phyloP scores from a whole-genome alignment of 2,329 filamentous ascomycete species.

The Tympanopsis confertula region DNA sequence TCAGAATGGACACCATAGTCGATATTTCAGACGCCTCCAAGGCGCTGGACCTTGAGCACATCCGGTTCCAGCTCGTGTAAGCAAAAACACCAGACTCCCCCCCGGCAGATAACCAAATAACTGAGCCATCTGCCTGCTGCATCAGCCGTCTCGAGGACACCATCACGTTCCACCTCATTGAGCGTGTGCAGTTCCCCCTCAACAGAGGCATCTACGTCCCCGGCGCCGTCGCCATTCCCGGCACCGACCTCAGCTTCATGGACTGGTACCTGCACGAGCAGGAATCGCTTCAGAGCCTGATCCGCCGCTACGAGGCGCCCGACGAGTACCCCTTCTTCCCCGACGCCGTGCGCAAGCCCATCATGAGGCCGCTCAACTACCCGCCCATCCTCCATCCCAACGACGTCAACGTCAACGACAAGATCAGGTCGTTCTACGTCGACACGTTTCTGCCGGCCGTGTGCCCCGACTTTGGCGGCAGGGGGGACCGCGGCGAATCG shows the following conservation, averaged over 20 bases:
- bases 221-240: conserved; percentile 68
- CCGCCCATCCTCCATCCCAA: conserved; percentile 80
- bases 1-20: conserved; percentile 75
- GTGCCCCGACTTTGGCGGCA: conserved; percentile 63
- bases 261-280: conserved; percentile 90
- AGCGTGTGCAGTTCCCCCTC: conserved; percentile 92
- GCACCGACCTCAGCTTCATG: conserved; percentile 66
- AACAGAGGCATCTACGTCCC: conserved; percentile 79
- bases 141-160: conserved; percentile 87
- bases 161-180: conserved; percentile 92
- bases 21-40: conserved; percentile 75
- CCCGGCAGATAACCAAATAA: conserved; percentile 2
- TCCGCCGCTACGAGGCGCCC: conserved; percentile 88
- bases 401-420: conserved; percentile 77
- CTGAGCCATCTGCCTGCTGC: conserved; percentile 4
- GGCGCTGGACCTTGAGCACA: conserved; percentile 80
- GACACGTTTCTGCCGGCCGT: conserved; percentile 71
- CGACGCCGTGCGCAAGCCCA: conserved; percentile 62
- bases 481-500: conserved; percentile 66
- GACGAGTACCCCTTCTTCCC: conserved; percentile 98
- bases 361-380: conserved; percentile 81
- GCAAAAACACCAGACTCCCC: conserved; percentile 1
- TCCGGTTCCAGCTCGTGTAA: conserved; percentile 87
- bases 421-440: conserved; percentile 79
- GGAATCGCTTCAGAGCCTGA: conserved; percentile 80